Conservation (phyloP, 106 monocot species). For the Hemerocallis citrina region DNA sequence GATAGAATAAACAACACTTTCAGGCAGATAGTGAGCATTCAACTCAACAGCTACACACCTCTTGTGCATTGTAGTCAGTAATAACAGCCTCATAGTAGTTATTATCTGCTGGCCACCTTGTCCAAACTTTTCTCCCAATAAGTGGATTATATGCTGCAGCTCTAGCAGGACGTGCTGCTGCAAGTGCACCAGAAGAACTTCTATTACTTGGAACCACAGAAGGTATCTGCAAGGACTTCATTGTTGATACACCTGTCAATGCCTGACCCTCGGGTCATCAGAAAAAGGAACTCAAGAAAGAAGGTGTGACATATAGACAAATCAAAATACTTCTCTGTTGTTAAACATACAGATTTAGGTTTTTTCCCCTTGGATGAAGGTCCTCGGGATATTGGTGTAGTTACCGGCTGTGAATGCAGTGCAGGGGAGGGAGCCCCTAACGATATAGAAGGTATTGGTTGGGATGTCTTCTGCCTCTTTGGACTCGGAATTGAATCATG, state of each 20-base stretch:
- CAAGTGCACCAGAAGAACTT: conserved; percentile 24
- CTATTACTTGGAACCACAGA: conserved; percentile 24
- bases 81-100: conserved; percentile 67
- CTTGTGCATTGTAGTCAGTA: conserved; percentile 23
- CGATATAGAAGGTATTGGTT: conserved; percentile 49
- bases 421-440: conserved; percentile 41
- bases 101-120: conserved; percentile 70
- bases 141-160: conserved; percentile 26
- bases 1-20: background rate
- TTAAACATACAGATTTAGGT: conserved; percentile 70
- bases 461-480: conserved; percentile 72
- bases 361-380: conserved; percentile 61
- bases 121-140: conserved; percentile 50
- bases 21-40: background rate
- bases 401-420: conserved; percentile 33
- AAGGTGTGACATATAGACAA: too few relatives aligned
- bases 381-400: conserved; percentile 49
- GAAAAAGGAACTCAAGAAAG: too few relatives aligned
- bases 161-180: conserved; percentile 24
- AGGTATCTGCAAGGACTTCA: conserved; percentile 19
- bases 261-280: conserved; percentile 1
- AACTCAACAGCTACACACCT: background rate
- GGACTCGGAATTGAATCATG: conserved; percentile 47
- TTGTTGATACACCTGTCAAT: conserved; percentile 5
- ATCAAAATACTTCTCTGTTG: too few relatives aligned